Percentiles rank a stretch among this genome's conserved stretches.
Conservation (phyloP, 371 early-diverging fungal species). For the Mucor indicus region DNA sequence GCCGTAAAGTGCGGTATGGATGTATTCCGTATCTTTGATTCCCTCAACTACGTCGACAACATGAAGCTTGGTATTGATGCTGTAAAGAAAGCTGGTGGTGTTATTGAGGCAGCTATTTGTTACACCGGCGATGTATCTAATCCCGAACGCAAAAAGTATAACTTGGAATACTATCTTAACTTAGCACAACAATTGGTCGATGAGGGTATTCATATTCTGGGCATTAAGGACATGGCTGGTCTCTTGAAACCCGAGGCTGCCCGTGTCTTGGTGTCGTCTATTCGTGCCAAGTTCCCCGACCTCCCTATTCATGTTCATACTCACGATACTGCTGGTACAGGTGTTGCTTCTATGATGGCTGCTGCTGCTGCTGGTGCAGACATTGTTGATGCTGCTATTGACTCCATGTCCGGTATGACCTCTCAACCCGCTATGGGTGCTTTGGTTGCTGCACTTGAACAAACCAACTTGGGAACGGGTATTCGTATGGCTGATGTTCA, state of each 20-base stretch:
- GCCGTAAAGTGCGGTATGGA: slow-evolving; percentile 89
- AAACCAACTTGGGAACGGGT: slow-evolving; percentile 74
- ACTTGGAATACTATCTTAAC: slow-evolving; percentile 84
- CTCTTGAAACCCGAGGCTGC: slow-evolving; percentile 90
- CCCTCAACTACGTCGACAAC: slow-evolving; percentile 92
- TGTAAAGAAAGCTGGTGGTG: slow-evolving; percentile 90
- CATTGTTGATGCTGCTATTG: slow-evolving; percentile 88
- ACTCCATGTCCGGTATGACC: slow-evolving; percentile 90
- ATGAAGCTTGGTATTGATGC: slow-evolving; percentile 90
- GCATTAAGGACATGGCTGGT: slow-evolving; percentile 97
- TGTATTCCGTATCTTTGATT: slow-evolving; percentile 94
- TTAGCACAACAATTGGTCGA: slow-evolving; percentile 81
- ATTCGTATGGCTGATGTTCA: slow-evolving; percentile 72
- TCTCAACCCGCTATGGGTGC: slow-evolving; percentile 97
- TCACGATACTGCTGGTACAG: slow-evolving; percentile 95
- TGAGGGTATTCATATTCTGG: slow-evolving; percentile 89
- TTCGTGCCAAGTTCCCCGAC: slow-evolving; percentile 81
- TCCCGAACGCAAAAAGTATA: slow-evolving; percentile 70
- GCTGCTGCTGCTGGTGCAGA: slow-evolving; percentile 91
- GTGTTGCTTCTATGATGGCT: slow-evolving; percentile 93
- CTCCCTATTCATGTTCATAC: slow-evolving; percentile 94
- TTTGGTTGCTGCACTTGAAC: slow-evolving; percentile 79
- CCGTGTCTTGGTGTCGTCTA: slow-evolving; percentile 73
- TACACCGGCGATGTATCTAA: slow-evolving; percentile 92
- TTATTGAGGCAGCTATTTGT: slow-evolving; percentile 87